Evolutionary conservation across 192 early-diverging fungal genomes (phyloP).

Genomic region (Linnemannia elongata): DNA sequence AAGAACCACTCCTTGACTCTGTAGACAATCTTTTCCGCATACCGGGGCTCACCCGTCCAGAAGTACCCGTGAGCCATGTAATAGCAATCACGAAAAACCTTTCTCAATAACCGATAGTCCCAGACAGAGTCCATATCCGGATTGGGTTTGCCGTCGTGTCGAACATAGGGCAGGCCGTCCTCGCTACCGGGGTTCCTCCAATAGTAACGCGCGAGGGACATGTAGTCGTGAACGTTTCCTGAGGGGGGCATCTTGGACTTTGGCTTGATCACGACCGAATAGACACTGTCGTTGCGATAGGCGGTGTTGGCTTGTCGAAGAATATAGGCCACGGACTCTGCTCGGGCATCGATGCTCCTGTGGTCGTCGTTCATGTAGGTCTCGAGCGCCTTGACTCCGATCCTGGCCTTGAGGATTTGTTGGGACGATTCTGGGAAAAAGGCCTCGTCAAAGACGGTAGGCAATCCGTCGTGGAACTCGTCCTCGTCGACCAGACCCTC

Average conservation of each 20-base stretch:
- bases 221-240: slow-evolving; percentile 67
- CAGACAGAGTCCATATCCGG: slow-evolving; percentile 62
- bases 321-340: slow-evolving; percentile 23
- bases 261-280: slow-evolving; percentile 66
- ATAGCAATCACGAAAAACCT: slow-evolving; percentile 57
- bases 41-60: slow-evolving; percentile 63
- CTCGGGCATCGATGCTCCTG: background rate
- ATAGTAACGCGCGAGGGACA: slow-evolving; percentile 70
- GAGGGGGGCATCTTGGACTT: slow-evolving; percentile 57
- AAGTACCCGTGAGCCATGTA: slow-evolving; percentile 67
- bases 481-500: background rate
- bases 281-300: slow-evolving; percentile 56
- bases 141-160: slow-evolving; percentile 64
- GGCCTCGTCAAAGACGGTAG: slow-evolving; percentile 25
- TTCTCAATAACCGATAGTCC: slow-evolving; percentile 58
- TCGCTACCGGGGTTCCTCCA: slow-evolving; percentile 61
- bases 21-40: slow-evolving; percentile 60
- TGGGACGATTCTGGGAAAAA: slow-evolving; percentile 22
- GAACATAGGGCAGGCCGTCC: slow-evolving; percentile 64
- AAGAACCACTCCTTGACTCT: slow-evolving; percentile 70
- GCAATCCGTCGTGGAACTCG: slow-evolving; percentile 23
- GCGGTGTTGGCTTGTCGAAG: slow-evolving; percentile 51
- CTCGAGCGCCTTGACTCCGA: slow-evolving; percentile 17
- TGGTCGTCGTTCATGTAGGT: slow-evolving; percentile 11
- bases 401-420: slow-evolving; percentile 21